Evolutionary conservation across 371 early-diverging fungal genomes (phyloP).

Genomic region (Mucor piriformis): DNA sequence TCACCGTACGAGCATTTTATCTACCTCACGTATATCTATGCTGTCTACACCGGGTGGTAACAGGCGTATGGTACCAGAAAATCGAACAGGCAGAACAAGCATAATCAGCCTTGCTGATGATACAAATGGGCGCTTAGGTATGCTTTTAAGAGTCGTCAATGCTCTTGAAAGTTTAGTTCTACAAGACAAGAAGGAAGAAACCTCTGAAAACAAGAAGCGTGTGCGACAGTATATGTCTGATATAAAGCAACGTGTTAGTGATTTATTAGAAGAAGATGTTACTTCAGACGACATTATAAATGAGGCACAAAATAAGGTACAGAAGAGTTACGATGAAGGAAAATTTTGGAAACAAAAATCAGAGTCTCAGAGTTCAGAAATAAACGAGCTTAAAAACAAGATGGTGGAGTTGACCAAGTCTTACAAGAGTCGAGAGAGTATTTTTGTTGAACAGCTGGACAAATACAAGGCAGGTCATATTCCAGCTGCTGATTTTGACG

Average conservation of each 20-base stretch:
- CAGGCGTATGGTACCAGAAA: not conserved
- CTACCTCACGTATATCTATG: constrained; percentile 9
- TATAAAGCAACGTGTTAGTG: not conserved
- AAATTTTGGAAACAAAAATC: constrained; percentile 12
- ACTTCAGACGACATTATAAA: constrained; percentile 17
- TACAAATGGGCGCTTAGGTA: not conserved
- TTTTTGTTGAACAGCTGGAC: constrained; percentile 17
- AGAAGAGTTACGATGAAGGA: constrained; percentile 3
- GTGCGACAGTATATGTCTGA: not conserved
- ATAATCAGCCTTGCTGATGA: not conserved
- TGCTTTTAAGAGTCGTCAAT: not conserved
- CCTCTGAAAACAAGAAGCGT: not conserved
- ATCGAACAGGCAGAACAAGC: not conserved
- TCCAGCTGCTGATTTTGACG: not conserved
- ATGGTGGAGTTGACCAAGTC: constrained; percentile 9
- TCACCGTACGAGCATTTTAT: not conserved
- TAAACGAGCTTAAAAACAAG: constrained; percentile 14
- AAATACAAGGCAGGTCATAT: not conserved
- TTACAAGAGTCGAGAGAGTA: constrained; percentile 1
- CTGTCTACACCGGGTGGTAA: not conserved
- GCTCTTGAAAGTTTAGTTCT: constrained; percentile 1
- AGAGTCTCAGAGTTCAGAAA: not conserved
- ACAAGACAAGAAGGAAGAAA: constrained; percentile 1
- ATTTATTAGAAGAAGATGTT: not conserved
- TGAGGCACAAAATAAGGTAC: constrained; percentile 16